Evolutionary conservation across 129 eudicot genomes (phyloP).

Genomic region (Heracleum sosnowskyi): DNA sequence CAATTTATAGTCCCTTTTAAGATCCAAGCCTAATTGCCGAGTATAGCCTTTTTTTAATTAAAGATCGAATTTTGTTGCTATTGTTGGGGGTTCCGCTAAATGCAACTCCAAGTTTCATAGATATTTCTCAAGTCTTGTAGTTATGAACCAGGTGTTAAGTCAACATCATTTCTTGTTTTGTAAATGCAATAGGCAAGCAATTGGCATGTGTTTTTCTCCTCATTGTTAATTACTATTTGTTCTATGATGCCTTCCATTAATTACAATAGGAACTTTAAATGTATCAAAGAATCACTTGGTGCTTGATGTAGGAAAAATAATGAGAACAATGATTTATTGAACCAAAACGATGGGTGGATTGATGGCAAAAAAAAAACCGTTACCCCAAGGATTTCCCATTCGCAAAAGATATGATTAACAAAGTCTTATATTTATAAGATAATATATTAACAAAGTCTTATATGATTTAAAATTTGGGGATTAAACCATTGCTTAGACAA

Average conservation of each 20-base stretch:
- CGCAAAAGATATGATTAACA: too few relatives aligned
- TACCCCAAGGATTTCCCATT: too few relatives aligned
- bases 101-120: not conserved
- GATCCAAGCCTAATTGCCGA: not conserved
- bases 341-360: too few relatives aligned
- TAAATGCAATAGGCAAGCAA: not conserved
- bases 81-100: not conserved
- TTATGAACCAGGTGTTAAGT: too few relatives aligned
- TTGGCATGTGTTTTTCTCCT: not conserved
- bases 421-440: too few relatives aligned
- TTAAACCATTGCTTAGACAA: too few relatives aligned
- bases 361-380: too few relatives aligned
- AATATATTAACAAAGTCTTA: too few relatives aligned
- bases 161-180: not conserved
- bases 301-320: not conserved
- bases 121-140: not conserved
- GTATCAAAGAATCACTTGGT: not conserved
- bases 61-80: too few relatives aligned
- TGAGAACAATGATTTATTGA: too few relatives aligned
- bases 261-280: not conserved
- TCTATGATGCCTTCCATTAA: not conserved
- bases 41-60: not conserved
- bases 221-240: not conserved
- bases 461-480: too few relatives aligned
- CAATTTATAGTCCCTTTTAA: not conserved